A percentile compares a stretch with the other conserved stretches of the same genome.
Conservation (phyloP, 169 alveolate species). For the Toxoplasma gondii region DNA sequence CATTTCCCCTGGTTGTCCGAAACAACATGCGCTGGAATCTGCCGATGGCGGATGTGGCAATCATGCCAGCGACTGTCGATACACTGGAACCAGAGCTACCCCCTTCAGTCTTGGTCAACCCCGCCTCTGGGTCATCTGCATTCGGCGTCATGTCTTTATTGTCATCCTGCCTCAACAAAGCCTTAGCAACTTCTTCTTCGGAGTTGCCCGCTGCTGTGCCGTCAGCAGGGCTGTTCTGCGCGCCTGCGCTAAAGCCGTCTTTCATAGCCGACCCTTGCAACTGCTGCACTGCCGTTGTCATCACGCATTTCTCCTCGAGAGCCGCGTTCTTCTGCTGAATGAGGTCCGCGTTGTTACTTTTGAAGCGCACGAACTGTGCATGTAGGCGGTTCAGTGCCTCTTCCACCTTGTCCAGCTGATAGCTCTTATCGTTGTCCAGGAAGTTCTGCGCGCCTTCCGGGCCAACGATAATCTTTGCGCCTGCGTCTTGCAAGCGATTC, state of each 20-base stretch:
- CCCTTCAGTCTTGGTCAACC: conserved; percentile 58
- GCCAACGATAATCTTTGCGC: conserved; percentile 59
- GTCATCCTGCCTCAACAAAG: conserved; percentile 10
- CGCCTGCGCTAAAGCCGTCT: not conserved
- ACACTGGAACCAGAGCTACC: conserved; percentile 78
- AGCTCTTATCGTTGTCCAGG: conserved; percentile 75
- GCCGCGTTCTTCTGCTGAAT: conserved; percentile 87
- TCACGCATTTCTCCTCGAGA: conserved; percentile 73
- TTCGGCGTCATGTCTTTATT: not conserved
- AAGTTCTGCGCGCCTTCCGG: conserved; percentile 72
- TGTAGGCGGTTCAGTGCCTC: conserved; percentile 81
- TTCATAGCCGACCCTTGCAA: conserved; percentile 16
- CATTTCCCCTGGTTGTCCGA: conserved; percentile 97
- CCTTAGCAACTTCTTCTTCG: conserved; percentile 29
- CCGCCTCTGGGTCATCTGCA: conserved; percentile 26
- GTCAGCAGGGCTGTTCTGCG: not conserved
- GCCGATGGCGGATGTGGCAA: conserved; percentile 75
- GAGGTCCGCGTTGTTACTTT: conserved; percentile 83
- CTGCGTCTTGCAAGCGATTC: conserved; percentile 44
- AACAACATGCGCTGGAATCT: conserved; percentile 93
- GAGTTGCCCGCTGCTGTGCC: conserved; percentile 25
- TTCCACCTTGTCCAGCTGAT: conserved; percentile 77
- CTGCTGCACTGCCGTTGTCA: conserved; percentile 56
- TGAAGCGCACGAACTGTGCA: conserved; percentile 89
- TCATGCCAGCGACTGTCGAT: conserved; percentile 92